phyloP scores from a whole-genome alignment of 2,329 filamentous ascomycete species.

The Scytalidium lignicola region DNA sequence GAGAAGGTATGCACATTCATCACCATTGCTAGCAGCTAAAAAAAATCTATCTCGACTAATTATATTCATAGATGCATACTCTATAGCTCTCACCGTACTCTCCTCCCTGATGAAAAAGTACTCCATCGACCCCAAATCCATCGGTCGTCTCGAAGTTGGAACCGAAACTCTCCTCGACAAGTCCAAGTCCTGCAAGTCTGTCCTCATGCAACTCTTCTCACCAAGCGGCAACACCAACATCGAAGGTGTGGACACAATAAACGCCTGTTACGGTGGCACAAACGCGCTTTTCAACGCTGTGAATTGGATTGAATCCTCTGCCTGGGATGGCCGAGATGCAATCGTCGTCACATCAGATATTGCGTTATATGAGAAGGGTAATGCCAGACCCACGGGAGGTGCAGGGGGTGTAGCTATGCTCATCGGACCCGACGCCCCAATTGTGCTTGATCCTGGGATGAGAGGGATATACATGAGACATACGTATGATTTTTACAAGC shows the following conservation, averaged over 20 bases:
- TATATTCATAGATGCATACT: conserved; percentile 63
- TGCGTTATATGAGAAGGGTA: conserved; percentile 75
- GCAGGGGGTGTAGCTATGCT: conserved; percentile 71
- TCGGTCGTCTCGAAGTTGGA: conserved; percentile 74
- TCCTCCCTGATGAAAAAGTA: conserved; percentile 74
- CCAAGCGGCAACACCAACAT: conserved; percentile 67
- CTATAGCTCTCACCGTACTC: conserved; percentile 68
- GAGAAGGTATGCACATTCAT: conserved; percentile 48
- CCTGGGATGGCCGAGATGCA: conserved; percentile 74
- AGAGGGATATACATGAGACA: conserved; percentile 73
- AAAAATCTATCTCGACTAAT: background rate
- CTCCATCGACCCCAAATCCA: conserved; percentile 67
- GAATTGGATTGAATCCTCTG: conserved; percentile 78
- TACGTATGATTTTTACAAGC: conserved; percentile 83
- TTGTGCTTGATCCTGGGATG: conserved; percentile 69
- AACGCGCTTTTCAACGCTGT: conserved; percentile 74
- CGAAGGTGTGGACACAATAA: conserved; percentile 73
- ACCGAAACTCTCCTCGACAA: conserved; percentile 80
- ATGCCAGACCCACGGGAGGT: conserved; percentile 71
- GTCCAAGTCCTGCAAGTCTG: conserved; percentile 81
- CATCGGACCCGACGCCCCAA: conserved; percentile 67
- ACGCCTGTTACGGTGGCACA: conserved; percentile 78
- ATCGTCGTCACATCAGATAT: conserved; percentile 75
- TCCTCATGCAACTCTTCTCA: conserved; percentile 76
- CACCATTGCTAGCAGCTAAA: no score